Conservation (phyloP, 2,329 filamentous ascomycete species). For the Alternaria gansuensis region DNA sequence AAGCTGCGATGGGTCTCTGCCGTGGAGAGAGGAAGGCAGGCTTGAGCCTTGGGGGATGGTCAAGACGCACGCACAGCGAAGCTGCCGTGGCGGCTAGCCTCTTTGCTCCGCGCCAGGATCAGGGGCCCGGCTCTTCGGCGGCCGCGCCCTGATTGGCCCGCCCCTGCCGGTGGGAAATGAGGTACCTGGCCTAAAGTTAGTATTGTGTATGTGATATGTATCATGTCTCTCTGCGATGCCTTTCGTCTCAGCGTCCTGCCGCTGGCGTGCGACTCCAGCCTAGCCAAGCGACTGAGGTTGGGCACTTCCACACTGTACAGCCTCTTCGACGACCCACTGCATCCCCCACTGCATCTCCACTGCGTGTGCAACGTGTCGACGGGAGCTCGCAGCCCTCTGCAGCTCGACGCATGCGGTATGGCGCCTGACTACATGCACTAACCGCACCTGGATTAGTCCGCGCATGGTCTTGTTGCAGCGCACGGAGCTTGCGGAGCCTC, state of each 20-base stretch:
- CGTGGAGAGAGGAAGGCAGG: conserved; percentile 35
- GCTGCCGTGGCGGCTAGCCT: conserved; percentile 14
- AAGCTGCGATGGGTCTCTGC: conserved; percentile 46
- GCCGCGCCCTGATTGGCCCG: conserved; percentile 35
- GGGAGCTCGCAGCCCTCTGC: conserved; percentile 9
- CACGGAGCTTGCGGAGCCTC: conserved; percentile 12
- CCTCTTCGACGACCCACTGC: background rate
- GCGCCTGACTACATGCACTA: conserved; percentile 7
- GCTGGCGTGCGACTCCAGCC: background rate
- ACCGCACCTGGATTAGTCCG: conserved; percentile 5
- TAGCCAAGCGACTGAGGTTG: background rate
- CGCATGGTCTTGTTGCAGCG: conserved; percentile 5
- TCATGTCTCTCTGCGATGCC: conserved; percentile 26
- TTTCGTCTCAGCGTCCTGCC: conserved; percentile 11
- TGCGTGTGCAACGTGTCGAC: background rate
- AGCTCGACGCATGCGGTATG: conserved; percentile 6
- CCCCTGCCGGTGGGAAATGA: conserved; percentile 40
- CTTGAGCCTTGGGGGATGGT: conserved; percentile 33
- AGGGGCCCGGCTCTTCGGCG: conserved; percentile 21
- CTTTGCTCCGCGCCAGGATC: conserved; percentile 27
- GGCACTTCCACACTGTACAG: background rate
- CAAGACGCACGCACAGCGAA: conserved; percentile 19
- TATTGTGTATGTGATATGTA: too few relatives aligned
- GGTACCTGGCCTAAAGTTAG: conserved; percentile 41
- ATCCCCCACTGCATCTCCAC: background rate